Percentiles rank a stretch among this genome's conserved stretches.
phyloP scores from a whole-genome alignment of 352 stramenopile species.

The Phytophthora vignae region DNA sequence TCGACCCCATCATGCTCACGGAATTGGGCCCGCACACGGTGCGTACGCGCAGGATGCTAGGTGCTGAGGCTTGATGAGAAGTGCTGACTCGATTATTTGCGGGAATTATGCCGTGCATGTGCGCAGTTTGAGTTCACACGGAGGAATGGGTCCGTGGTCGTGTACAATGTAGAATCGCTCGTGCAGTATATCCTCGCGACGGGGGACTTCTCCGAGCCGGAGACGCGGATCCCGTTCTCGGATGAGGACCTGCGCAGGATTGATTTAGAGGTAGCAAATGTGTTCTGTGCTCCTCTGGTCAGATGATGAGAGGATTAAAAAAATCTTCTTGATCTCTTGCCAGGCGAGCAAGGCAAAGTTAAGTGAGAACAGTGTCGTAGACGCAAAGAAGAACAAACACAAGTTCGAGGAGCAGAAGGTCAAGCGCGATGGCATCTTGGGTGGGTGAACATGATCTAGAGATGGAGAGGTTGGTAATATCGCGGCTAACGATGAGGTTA shows the following conservation, averaged over 20 bases:
- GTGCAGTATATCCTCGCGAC: slow-evolving; percentile 91
- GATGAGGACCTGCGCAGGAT: slow-evolving; percentile 83
- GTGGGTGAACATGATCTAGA: slow-evolving; percentile 36
- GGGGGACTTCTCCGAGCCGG: slow-evolving; percentile 89
- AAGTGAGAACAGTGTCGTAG: slow-evolving; percentile 68
- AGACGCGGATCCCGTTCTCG: slow-evolving; percentile 89
- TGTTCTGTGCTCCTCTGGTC: slow-evolving; percentile 34
- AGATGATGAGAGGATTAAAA: slow-evolving; percentile 39
- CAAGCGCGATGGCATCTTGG: slow-evolving; percentile 83
- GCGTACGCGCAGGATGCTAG: slow-evolving; percentile 6
- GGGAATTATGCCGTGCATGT: slow-evolving; percentile 2
- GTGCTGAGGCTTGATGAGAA: not conserved
- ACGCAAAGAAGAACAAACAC: slow-evolving; percentile 81
- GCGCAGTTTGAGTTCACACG: slow-evolving; percentile 85
- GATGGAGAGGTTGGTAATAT: not conserved
- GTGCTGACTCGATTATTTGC: slow-evolving; percentile 30
- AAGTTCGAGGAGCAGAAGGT: slow-evolving; percentile 85
- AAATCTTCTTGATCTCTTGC: slow-evolving; percentile 42
- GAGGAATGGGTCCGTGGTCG: slow-evolving; percentile 82
- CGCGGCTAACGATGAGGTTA: slow-evolving; percentile 6
- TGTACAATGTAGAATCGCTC: slow-evolving; percentile 89
- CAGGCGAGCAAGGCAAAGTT: slow-evolving; percentile 76
- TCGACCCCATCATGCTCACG: slow-evolving; percentile 91
- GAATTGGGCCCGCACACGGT: slow-evolving; percentile 82
- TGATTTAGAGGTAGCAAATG: slow-evolving; percentile 64